phyloP scores from a whole-genome alignment of 2,329 filamentous ascomycete genomes.

The Aspergillus nomiae region DNA sequence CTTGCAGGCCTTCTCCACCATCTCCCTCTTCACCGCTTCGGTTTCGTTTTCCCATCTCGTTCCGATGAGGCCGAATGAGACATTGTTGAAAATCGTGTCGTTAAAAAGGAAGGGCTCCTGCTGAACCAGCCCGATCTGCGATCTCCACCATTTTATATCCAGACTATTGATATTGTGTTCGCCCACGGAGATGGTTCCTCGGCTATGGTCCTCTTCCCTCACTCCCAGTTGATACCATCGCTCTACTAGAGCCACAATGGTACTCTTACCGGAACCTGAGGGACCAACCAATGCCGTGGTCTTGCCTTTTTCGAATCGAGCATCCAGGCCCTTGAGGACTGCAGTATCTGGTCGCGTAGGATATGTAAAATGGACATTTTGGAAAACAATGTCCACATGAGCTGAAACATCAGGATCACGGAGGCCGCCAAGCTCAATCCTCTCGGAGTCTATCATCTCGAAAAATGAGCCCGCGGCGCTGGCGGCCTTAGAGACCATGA shows the following conservation, averaged over 20 bases:
- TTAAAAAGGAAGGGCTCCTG: slow-evolving; percentile 72
- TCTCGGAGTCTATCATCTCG: slow-evolving; percentile 33
- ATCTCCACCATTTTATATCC: slow-evolving; percentile 63
- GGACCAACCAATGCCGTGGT: slow-evolving; percentile 49
- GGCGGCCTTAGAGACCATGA: slow-evolving; percentile 38
- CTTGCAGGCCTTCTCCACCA: slow-evolving; percentile 62
- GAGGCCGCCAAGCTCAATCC: slow-evolving; percentile 38
- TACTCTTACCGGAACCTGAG: slow-evolving; percentile 50
- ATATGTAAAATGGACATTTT: slow-evolving; percentile 71
- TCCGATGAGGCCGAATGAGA: slow-evolving; percentile 57
- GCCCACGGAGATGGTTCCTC: slow-evolving; percentile 57
- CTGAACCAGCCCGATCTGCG: slow-evolving; percentile 64
- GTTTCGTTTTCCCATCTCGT: slow-evolving; percentile 38
- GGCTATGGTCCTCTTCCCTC: slow-evolving; percentile 7
- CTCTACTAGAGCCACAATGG: slow-evolving; percentile 46
- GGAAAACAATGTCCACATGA: slow-evolving; percentile 59
- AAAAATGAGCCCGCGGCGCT: slow-evolving; percentile 36
- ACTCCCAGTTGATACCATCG: slow-evolving; percentile 42
- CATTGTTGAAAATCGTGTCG: slow-evolving; percentile 64
- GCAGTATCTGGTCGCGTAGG: slow-evolving; percentile 50
- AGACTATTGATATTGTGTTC: slow-evolving; percentile 57
- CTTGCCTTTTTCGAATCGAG: slow-evolving; percentile 38
- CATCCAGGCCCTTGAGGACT: slow-evolving; percentile 38
- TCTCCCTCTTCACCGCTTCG: slow-evolving; percentile 47
- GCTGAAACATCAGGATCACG: slow-evolving; percentile 54